Evolutionary conservation across 2,329 filamentous ascomycete species (phyloP), one percentile per base, ranked within the genome.

Genomic region (Ophiostoma sp.): DNA sequence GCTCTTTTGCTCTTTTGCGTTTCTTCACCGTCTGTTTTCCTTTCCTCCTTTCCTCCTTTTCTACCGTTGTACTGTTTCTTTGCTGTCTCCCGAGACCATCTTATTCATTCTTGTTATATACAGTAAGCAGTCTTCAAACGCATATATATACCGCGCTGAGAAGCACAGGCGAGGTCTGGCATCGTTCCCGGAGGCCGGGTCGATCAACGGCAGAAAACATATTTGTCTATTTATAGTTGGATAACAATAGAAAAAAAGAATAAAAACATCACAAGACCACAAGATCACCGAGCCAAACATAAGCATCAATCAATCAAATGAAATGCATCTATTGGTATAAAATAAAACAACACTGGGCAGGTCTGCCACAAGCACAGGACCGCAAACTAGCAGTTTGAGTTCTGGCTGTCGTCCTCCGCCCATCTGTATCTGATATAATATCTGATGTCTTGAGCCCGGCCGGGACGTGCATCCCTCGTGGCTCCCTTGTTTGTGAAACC

Each of bases 191-290:
- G 57, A 33, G 57, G 27, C 57, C 23, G 57, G 57, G 57, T 62
- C 57, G 57, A 62, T 27, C 44, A 44, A 36, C 20, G 62, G 48
- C 41, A 67, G 36, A 35, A 70, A n/a, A 67, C 23, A 62, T 41
- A 44, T 62, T 67, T 48, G 64, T 70, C 27, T 67, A 60, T 67
- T 23, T 62, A 67, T 23, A 41, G 39, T 67, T 68, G 66, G 66
- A 68, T 64, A 67, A 68, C 66, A 68, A 70, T 67, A 68, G 54
- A 68, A 68, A 70, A 70, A 70, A 70, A 70, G 67, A 65, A 68
- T 68, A 35, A 70, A 70, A 70, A 70, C 39, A 65, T 66, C 6
- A 66, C 52, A 62, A 33, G 13, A 57, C 27, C 39, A 27, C 52
- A 62, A 33, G 13, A 57, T 57, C 39, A 27, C 52, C 27, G 4